Evolutionary conservation across 352 stramenopile genomes (phyloP).

Genomic region (Thalassiosira livingstoniorum): DNA sequence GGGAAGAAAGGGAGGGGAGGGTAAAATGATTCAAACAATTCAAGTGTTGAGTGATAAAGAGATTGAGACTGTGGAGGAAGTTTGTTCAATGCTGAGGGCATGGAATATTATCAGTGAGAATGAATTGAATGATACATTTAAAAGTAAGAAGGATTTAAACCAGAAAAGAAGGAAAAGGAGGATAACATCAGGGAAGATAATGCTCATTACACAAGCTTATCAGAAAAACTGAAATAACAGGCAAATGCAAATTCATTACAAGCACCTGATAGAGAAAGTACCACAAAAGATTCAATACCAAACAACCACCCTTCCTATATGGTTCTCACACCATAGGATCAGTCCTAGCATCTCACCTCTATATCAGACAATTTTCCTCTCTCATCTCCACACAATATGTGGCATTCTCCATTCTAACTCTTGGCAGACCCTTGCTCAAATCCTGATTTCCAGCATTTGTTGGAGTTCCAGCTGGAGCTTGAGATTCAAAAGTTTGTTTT

Average conservation of each 20-base stretch:
- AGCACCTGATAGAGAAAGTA: background rate
- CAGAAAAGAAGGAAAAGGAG: constrained; percentile 2
- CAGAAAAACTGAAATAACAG: too few relatives aligned
- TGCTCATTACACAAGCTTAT: background rate
- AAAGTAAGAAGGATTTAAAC: too few relatives aligned
- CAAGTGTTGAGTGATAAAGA: constrained; percentile 4
- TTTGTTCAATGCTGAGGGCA: constrained; percentile 35
- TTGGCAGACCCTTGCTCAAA: constrained; percentile 1
- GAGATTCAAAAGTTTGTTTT: too few relatives aligned
- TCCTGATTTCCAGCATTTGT: too few relatives aligned
- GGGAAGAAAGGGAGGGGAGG: too few relatives aligned
- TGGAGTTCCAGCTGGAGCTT: too few relatives aligned
- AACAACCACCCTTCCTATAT: constrained; percentile 59
- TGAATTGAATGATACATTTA: background rate
- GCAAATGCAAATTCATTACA: too few relatives aligned
- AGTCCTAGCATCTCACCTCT: constrained; percentile 52
- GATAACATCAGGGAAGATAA: too few relatives aligned
- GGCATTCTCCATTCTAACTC: constrained; percentile 61
- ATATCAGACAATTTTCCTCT: constrained; percentile 23
- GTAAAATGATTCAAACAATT: constrained; percentile 18
- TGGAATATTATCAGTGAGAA: constrained; percentile 15
- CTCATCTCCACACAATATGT: constrained; percentile 70
- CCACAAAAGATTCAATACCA: too few relatives aligned
- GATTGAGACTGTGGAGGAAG: constrained; percentile 20
- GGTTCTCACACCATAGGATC: constrained; percentile 67